phyloP scores from a whole-genome alignment of 106 monocot genomes.

The Acorus calamus region DNA sequence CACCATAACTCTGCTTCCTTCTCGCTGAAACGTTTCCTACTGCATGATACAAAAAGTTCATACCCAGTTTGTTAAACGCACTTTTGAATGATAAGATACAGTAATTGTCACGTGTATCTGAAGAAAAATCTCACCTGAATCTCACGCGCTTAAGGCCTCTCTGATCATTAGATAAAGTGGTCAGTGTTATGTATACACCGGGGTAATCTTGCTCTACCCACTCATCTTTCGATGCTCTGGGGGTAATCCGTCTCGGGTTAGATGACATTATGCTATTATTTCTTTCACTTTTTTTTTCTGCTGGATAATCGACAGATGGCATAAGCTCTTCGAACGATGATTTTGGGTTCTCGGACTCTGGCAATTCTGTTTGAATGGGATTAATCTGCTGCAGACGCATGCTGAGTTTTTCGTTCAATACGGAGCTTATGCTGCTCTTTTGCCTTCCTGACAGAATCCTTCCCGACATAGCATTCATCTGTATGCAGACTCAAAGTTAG shows the following conservation, averaged over 20 bases:
- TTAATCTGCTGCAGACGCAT: conserved; percentile 4
- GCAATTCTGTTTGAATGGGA: conserved; percentile 7
- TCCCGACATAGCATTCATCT: conserved; percentile 54
- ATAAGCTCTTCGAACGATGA: background rate
- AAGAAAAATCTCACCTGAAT: conserved; percentile 51
- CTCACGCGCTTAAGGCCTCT: conserved; percentile 56
- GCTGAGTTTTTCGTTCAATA: conserved; percentile 10
- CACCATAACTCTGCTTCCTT: conserved; percentile 79
- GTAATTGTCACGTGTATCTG: background rate
- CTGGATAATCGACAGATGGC: background rate
- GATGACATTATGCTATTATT: too few species aligned
- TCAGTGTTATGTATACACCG: conserved; percentile 65
- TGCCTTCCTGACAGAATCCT: conserved; percentile 21
- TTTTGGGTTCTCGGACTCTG: background rate
- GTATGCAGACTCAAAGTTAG: background rate
- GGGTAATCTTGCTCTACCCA: conserved; percentile 50
- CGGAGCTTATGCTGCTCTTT: conserved; percentile 10
- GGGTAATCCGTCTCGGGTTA: background rate
- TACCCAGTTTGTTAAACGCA: background rate
- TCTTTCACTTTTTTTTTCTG: background rate
- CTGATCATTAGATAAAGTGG: conserved; percentile 35
- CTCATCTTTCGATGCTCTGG: conserved; percentile 29
- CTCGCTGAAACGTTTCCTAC: conserved; percentile 61
- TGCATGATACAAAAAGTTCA: conserved; percentile 11
- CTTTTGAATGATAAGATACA: background rate